Evolutionary conservation across 495 filamentous ascomycete species (phyloP), one percentile per base, ranked within the genome.

Genomic region (Entonaema liquescens): DNA sequence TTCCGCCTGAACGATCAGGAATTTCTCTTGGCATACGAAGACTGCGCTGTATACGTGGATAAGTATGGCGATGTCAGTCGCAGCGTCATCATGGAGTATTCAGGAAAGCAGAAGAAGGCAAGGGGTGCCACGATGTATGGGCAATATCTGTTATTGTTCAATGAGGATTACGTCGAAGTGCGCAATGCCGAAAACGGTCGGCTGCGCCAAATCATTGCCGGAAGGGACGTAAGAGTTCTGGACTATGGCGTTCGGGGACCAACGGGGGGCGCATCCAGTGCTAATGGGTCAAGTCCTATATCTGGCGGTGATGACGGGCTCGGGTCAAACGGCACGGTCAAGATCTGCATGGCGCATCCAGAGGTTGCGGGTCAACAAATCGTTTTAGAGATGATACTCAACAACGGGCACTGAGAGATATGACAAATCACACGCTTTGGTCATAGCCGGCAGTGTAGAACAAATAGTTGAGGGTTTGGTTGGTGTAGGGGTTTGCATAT

Each of bases 11-110:
- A 90, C 59, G 94, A 97, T 50, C 89, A 89, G 42, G 95, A 99
- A 78, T 98, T 98, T 81, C 81, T 99, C 5, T 87, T 97, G n/a
- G 90, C 89, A 13, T 99, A 97, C 77, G 92, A 93, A 70, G 93
- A 97, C 76, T 97, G 95, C 68, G 95, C 93, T 21, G 93, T 98
- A 1, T 99, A 98, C 69, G 93, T 97, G 78, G 97, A 98, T 81
- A 97, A 98, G 79, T 94, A 98, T 77, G 96, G 95, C 67, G 95
- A 98, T 62, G 92, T 99, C 17, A 93, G 89, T 36, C 89, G 95
- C 50, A 90, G 89, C 36, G 93, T 98, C 62, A 92, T 99, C 64
- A 96, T 98, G 93, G 93, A 98, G 73, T 98, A 98, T 79, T 94
- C 97, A 3, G 96, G 96, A 61, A 93, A 90, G 72, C 92, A 93